Percentiles rank a stretch among this genome's conserved stretches.
Conservation (phyloP, 192 early-diverging fungal species). For the Mortierella antarctica region DNA sequence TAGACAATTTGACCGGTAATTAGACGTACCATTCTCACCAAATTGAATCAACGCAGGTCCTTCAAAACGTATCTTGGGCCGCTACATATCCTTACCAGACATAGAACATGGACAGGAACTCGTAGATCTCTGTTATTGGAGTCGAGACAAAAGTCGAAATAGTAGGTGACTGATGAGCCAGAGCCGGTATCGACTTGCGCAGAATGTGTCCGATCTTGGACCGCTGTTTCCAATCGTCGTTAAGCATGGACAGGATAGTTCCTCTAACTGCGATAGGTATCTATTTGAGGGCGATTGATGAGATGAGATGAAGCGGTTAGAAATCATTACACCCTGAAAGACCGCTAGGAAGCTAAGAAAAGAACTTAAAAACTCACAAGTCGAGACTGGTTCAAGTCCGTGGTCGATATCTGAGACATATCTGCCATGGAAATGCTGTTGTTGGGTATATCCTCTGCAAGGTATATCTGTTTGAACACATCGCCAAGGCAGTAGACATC, state of each 20-base stretch:
- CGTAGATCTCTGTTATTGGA: conserved; percentile 66
- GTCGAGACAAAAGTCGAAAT: conserved; percentile 59
- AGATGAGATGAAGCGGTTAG: neutral
- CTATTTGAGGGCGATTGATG: conserved; percentile 19
- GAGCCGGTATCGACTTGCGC: conserved; percentile 59
- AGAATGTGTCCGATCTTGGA: conserved; percentile 63
- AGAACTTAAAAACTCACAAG: conserved; percentile 10
- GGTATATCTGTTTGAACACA: conserved; percentile 60
- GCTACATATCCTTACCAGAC: conserved; percentile 42
- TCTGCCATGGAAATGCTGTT: conserved; percentile 41
- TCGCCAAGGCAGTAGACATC: conserved; percentile 64
- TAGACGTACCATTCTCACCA: neutral
- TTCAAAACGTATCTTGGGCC: too few species aligned
- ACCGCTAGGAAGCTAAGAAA: neutral
- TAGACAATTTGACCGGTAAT: neutral
- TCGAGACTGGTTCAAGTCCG: conserved; percentile 25
- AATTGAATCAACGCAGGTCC: neutral
- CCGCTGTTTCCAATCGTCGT: conserved; percentile 57
- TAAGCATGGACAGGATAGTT: conserved; percentile 54
- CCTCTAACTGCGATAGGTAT: conserved; percentile 58
- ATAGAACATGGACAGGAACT: conserved; percentile 64
- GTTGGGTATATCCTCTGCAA: conserved; percentile 45
- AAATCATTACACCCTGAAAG: neutral
- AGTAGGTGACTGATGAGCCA: conserved; percentile 50
- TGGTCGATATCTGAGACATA: conserved; percentile 9